These are phyloP conservation scores for Aleurites moluccanus DNA, from an alignment of 441 rosid genomes.

Conservation along the genomic window DNA sequence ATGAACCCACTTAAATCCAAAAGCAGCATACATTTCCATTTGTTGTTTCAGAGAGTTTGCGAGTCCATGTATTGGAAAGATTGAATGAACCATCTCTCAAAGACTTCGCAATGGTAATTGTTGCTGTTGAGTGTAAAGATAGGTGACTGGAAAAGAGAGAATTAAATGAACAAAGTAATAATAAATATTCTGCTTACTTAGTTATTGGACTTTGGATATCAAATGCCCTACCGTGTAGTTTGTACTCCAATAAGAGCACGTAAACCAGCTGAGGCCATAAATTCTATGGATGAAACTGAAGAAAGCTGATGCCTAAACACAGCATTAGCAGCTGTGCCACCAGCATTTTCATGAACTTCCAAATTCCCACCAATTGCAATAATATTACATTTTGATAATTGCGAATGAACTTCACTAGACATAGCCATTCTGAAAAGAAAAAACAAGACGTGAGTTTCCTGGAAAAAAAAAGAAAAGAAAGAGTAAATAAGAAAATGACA, in stretches of 20 bases:
- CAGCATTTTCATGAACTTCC: conserved; percentile 63
- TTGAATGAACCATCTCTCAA: conserved; percentile 81
- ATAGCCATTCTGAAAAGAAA: conserved; percentile 73
- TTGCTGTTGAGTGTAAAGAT: conserved; percentile 81
- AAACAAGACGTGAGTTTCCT: conserved; percentile 21
- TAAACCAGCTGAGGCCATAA: conserved; percentile 76
- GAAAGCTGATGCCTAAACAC: conserved; percentile 71
- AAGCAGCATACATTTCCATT: conserved; percentile 71
- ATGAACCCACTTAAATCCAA: conserved; percentile 4
- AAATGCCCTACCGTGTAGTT: conserved; percentile 62
- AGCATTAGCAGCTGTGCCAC: conserved; percentile 71
- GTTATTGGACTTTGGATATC: conserved; percentile 12
- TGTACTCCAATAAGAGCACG: conserved; percentile 71
- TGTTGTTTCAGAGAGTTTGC: conserved; percentile 83
- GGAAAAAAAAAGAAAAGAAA: conserved; percentile 21
- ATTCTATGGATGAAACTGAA: conserved; percentile 73
- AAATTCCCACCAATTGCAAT: conserved; percentile 75
- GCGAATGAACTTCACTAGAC: conserved; percentile 79
- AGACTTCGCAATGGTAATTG: conserved; percentile 72
- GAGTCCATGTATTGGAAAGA: conserved; percentile 91
- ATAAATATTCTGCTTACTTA: not conserved
- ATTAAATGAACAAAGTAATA: conserved; percentile 19
- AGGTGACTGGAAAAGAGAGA: conserved; percentile 51
- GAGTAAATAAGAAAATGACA: conserved; percentile 4
- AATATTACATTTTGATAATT: conserved; percentile 64